A percentile compares a stretch with the other conserved stretches of the same genome.
phyloP scores from a whole-genome alignment of 768 basidiomycete species.

The Leucogyrophana mollusca region DNA sequence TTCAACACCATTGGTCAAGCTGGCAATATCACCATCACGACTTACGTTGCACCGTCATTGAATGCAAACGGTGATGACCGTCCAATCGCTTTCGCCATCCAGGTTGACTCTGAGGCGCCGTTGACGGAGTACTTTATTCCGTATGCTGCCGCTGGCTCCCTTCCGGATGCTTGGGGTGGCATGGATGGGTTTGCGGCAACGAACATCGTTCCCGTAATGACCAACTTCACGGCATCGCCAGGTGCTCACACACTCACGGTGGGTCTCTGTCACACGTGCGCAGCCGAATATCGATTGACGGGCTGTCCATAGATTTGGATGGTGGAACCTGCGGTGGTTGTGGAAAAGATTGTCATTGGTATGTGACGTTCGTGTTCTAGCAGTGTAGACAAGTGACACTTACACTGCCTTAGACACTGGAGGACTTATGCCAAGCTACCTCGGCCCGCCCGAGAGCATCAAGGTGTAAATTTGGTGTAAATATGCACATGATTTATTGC shows the following conservation, averaged over 20 bases:
- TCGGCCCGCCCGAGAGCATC: constrained; percentile 63
- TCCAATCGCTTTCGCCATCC: constrained; percentile 51
- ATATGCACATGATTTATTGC: too few relatives aligned
- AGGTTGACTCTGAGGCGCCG: constrained; percentile 44
- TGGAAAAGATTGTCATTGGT: constrained; percentile 65
- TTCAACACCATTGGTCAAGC: constrained; percentile 46
- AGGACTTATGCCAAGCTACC: constrained; percentile 52
- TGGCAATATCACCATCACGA: constrained; percentile 47
- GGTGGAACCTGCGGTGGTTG: constrained; percentile 58
- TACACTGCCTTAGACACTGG: constrained; percentile 46
- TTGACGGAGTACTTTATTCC: constrained; percentile 49
- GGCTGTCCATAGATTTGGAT: constrained; percentile 40
- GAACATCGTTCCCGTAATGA: constrained; percentile 41
- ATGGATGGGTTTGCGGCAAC: constrained; percentile 54
- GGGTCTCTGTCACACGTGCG: constrained; percentile 8
- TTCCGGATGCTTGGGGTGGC: constrained; percentile 48
- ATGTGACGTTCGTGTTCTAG: constrained; percentile 13
- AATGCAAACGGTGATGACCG: constrained; percentile 50
- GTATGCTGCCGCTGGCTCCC: constrained; percentile 39
- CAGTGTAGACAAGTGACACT: background rate
- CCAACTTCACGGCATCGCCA: constrained; percentile 39
- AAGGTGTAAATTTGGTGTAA: constrained; percentile 9
- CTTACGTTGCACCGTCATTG: constrained; percentile 50
- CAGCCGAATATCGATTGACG: background rate
- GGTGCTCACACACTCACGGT: constrained; percentile 64